Base-by-base conservation (phyloP, 805 yeast genomes). In the Pichia nakasei region DNA sequence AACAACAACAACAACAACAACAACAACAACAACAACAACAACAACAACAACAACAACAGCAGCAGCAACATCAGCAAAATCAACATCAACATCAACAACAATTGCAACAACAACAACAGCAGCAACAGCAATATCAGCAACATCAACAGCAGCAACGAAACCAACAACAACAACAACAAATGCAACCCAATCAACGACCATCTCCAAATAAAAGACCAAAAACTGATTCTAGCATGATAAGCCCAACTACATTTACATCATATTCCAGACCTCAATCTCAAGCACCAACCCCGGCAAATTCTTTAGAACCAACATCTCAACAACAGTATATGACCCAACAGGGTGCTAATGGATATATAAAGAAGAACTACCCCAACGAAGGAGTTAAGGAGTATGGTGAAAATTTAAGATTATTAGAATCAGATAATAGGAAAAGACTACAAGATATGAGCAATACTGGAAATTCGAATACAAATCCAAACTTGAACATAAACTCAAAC, bases 301-400 rank as follows among this genome's bases (percentile, higher is more conserved):
- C 9, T 5, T 19, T 32, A n/a, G 33, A 31, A 12, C 22, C 49
- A 41, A n/a, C 50, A 50, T 38, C 47, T 44, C 35, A 32, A 32
- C 35, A 9, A 9, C 35, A 32, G 18, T 32, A 32, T 17, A 27
- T 54, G 51, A 33, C 49, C 52, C 40, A 52, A 52, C 50, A 52
- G 51, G 24, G 27, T 38, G 37, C 35, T 7, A 38, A 38, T 38
- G 43, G 43, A 6, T 29, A 29, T 9, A 29, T 35, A 21, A 42
- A 38, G 24, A 39, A 20, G 35, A 41, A 15, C 22, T 34, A 27
- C 17, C 41, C 37, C 29, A 37, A 27, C 29, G 42, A 41, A 17
- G 39, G 43, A 24, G 41, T 85, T 34, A 85, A 82, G 53, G 94
- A 85, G 57, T 85, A 86, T 60, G 94, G 85, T 59, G 79, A 77